Conservation (phyloP, 2,329 filamentous ascomycete species). For the Stagonosporopsis tanaceti region DNA sequence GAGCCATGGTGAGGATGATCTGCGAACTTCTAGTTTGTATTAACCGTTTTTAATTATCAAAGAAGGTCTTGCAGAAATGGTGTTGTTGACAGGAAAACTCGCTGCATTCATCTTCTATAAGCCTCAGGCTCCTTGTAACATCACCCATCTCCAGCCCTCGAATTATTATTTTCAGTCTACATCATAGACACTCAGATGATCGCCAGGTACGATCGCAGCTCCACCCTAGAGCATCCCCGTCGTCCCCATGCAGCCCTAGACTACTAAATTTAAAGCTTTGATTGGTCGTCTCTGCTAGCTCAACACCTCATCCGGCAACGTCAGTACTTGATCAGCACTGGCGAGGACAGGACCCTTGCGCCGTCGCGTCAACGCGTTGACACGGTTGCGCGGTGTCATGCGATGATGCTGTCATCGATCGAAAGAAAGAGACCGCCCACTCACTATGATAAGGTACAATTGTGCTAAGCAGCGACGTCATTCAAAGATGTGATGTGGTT, state of each 20-base stretch:
- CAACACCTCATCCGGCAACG: not conserved
- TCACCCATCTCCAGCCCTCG: not conserved
- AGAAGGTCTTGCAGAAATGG: too few species aligned
- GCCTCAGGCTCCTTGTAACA: not conserved
- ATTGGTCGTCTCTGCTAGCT: not conserved
- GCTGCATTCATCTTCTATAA: not conserved
- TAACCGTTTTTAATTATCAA: too few species aligned
- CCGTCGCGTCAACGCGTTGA: slow-evolving; percentile 4
- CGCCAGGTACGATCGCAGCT: slow-evolving; percentile 11
- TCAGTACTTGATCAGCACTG: not conserved
- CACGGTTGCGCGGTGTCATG: slow-evolving; percentile 10
- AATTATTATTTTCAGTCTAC: not conserved
- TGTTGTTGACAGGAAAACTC: too few species aligned
- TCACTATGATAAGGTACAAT: too few species aligned
- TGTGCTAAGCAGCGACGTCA: too few species aligned
- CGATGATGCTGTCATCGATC: slow-evolving; percentile 3
- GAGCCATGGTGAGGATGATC: slow-evolving; percentile 15
- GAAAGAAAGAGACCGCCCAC: too few species aligned
- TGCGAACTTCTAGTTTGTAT: too few species aligned
- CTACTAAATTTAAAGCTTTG: not conserved
- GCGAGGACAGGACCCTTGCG: not conserved
- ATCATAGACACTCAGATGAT: slow-evolving; percentile 10
- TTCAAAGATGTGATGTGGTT: too few species aligned
- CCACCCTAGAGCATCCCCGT: too few species aligned
- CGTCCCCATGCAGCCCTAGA: too few species aligned